Conservation (phyloP, 495 filamentous ascomycete species). For the Viridothelium virens region DNA sequence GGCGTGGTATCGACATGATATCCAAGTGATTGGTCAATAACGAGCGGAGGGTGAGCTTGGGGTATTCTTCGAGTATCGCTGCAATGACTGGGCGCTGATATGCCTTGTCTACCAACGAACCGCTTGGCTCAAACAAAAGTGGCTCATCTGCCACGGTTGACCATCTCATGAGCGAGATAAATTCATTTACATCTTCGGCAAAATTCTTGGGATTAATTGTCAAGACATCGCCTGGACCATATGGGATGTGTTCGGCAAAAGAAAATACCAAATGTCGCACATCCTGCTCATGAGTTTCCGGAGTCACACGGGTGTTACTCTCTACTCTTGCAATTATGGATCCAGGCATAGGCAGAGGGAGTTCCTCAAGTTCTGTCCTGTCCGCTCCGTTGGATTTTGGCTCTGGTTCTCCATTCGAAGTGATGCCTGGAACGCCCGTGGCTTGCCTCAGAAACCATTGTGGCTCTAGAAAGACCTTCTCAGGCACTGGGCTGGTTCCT, state of each 20-base stretch:
- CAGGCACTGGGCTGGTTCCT: slow-evolving; percentile 60
- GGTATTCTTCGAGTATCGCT: slow-evolving; percentile 1
- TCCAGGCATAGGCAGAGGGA: slow-evolving; percentile 50
- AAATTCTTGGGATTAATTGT: slow-evolving; percentile 83
- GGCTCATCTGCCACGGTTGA: slow-evolving; percentile 56
- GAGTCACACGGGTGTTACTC: slow-evolving; percentile 65
- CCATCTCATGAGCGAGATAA: slow-evolving; percentile 76
- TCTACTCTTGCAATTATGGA: slow-evolving; percentile 39
- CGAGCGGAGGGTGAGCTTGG: slow-evolving; percentile 56
- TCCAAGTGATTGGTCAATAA: slow-evolving; percentile 78
- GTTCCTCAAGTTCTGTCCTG: not conserved
- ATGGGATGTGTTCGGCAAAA: slow-evolving; percentile 39
- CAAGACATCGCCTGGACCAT: slow-evolving; percentile 66
- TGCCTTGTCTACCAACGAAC: not conserved
- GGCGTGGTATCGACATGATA: slow-evolving; percentile 77
- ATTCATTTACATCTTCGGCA: slow-evolving; percentile 60
- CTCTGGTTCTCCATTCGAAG: not conserved
- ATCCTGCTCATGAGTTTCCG: slow-evolving; percentile 81
- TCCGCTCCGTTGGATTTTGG: not conserved
- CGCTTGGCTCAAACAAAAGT: slow-evolving; percentile 43
- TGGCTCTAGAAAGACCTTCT: slow-evolving; percentile 66
- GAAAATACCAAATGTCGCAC: slow-evolving; percentile 67
- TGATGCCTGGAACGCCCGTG: not conserved
- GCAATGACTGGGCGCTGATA: not conserved
- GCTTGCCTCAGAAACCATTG: slow-evolving; percentile 57